These are phyloP conservation scores for Acer negundo DNA, from an alignment of 345 rosid species.

Conservation along the genomic window DNA sequence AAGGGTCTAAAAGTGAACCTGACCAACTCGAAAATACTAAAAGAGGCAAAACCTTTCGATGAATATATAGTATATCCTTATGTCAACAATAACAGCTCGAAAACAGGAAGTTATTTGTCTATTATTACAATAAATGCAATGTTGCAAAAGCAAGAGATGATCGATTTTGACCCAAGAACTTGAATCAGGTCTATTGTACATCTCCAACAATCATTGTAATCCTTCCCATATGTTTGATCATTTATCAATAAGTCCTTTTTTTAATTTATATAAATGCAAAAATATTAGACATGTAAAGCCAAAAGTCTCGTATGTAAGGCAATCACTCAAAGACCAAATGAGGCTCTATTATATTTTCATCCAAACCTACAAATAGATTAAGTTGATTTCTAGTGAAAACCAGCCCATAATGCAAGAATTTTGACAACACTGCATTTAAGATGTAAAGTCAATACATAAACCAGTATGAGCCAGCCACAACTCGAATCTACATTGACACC, in stretches of 20 bases:
- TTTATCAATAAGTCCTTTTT: not conserved
- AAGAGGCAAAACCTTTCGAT: not conserved
- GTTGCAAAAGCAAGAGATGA: not conserved
- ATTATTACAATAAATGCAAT: not conserved
- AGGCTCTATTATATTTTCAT: not conserved
- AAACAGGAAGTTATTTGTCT: not conserved
- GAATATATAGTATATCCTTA: not conserved
- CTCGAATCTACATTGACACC: not conserved
- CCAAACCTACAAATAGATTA: not conserved
- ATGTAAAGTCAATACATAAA: not conserved
- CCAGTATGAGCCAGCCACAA: not conserved
- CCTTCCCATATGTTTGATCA: not conserved
- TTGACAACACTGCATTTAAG: slow-evolving; percentile 1
- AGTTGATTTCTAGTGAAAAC: not conserved
- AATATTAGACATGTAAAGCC: not conserved
- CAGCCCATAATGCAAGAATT: not conserved
- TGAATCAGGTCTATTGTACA: not conserved
- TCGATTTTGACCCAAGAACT: not conserved
- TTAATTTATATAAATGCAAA: not conserved
- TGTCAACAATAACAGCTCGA: not conserved
- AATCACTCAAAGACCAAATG: not conserved
- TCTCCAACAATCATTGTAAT: not conserved
- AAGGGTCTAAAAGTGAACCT: not conserved
- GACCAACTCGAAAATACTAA: not conserved
- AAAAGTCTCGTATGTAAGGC: not conserved